Base-by-base conservation (phyloP, 2,329 filamentous ascomycete species). In the Emericellopsis atlantica region DNA sequence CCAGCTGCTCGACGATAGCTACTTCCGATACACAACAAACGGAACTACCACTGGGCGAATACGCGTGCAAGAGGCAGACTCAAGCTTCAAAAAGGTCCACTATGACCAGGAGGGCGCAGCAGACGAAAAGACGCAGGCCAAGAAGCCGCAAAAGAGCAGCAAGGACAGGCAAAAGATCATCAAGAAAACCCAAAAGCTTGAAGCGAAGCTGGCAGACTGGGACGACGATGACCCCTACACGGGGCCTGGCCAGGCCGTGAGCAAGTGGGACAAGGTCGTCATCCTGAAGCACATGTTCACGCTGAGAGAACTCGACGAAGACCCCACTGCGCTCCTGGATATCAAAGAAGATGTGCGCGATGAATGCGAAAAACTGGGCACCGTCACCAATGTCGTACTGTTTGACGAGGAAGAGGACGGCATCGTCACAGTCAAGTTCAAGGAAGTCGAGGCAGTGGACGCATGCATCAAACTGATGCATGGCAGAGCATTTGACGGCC, bases 271-370 rank as follows among this genome's bases (percentile, higher is more conserved):
- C 52, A 93, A 89, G 58, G 69, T 85, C 14, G 89, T 95, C 23
- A 80, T 96, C 43, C 65, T 98, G 47, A 86, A 86, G 55, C 80
- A 94, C 62, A 94, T 95, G 82, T 98, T 98, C 61, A 93, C 87
- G 2, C 69, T 90, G 34, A 58, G 81, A 46, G 86, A 95, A 63
- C 70, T 96, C 22, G 80, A 88, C 50, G 84, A 93, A 54, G 89
- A 96, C 52, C 79, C 84, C 2, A 79, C 79, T 1, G 84, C 83
- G 2, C 73, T 93, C 44, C 67, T 93, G 32, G 90, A 96, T 47
- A 94, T 96, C 64, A 93, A 93, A 56, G 84, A 95, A 57, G 92
- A 98, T 56, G 85, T 96, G 42, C 76, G 85, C 36, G 86, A 95
- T 39, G 89, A 95, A 61, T 94, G 87, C 58, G 72, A 76, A 43